Conservation (phyloP, 1,139 yeast species). For the Candida frijolesensis region DNA sequence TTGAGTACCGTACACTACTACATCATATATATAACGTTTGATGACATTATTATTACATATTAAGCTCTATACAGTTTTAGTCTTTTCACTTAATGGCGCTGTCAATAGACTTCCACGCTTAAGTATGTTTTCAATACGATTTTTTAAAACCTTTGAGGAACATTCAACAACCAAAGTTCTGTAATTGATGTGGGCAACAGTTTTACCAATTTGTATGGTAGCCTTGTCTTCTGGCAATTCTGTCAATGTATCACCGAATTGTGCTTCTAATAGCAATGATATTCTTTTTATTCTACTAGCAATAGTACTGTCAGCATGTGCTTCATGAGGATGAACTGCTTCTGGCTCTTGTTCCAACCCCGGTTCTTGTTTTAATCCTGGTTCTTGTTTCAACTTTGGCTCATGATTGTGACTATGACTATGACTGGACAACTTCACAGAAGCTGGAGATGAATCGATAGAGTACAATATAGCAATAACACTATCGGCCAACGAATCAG, state of each 20-base stretch:
- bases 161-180: conserved; percentile 71
- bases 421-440: conserved; percentile 80
- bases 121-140: conserved; percentile 80
- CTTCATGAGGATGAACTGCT: conserved; percentile 14
- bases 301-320: conserved; percentile 40
- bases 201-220: conserved; percentile 67
- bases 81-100: conserved; percentile 64
- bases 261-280: conserved; percentile 68
- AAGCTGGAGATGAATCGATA: conserved; percentile 93
- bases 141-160: conserved; percentile 72
- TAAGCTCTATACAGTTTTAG: conserved; percentile 17
- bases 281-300: conserved; percentile 65
- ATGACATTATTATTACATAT: too few relatives aligned
- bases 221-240: conserved; percentile 48
- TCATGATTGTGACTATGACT: conserved; percentile 50
- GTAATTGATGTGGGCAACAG: conserved; percentile 70
- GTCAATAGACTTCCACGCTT: conserved; percentile 78
- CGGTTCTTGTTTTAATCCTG: conserved; percentile 8
- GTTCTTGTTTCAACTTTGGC: conserved; percentile 17
- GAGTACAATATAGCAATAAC: conserved; percentile 87
- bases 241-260: conserved; percentile 79
- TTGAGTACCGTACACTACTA: not conserved
- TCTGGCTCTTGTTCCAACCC: conserved; percentile 8
- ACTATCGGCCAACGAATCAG: conserved; percentile 93
- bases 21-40: not conserved